A percentile compares a stretch with the other conserved stretches of the same genome.
Evolutionary conservation across 2,329 filamentous ascomycete species (phyloP).

Genomic region (Sporothrix globosa): DNA sequence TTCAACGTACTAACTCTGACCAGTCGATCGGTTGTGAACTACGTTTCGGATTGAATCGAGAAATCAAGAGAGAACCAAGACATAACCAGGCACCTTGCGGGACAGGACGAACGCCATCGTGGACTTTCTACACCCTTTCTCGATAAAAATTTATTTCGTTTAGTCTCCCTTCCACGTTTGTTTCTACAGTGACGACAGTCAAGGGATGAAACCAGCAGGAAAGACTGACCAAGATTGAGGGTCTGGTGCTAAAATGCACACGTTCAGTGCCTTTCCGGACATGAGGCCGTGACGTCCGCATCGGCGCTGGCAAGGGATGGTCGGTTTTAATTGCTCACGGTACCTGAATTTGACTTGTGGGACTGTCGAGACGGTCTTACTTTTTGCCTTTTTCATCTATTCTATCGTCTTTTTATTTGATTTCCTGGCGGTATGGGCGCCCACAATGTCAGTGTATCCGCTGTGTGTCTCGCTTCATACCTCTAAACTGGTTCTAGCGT

Average conservation of each 20-base stretch:
- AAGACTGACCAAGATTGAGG: not conserved
- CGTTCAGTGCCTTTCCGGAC: not conserved
- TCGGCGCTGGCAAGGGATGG: conserved; percentile 1
- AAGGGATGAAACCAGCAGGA: conserved; percentile 12
- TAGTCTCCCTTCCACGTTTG: conserved; percentile 23
- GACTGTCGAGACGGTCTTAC: not conserved
- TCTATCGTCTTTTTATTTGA: not conserved
- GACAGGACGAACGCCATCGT: not conserved
- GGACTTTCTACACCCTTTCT: not conserved
- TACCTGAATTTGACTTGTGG: conserved; percentile 4
- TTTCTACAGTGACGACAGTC: conserved; percentile 31
- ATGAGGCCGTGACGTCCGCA: conserved; percentile 4
- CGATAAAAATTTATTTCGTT: not conserved
- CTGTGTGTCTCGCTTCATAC: not conserved
- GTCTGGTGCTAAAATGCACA: not conserved
- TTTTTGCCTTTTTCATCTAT: not conserved
- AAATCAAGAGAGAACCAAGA: conserved; percentile 8
- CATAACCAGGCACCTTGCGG: not conserved
- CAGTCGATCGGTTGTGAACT: too few species aligned
- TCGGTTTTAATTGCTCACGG: not conserved
- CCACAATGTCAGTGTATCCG: conserved; percentile 16
- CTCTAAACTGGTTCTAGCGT: conserved; percentile 21
- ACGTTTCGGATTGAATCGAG: not conserved
- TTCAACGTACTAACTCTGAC: too few species aligned
- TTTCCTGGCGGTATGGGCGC: not conserved